Percentiles rank a stretch among this genome's conserved stretches.
phyloP scores from a whole-genome alignment of 2,329 filamentous ascomycete species.

The Penicillium sp. region DNA sequence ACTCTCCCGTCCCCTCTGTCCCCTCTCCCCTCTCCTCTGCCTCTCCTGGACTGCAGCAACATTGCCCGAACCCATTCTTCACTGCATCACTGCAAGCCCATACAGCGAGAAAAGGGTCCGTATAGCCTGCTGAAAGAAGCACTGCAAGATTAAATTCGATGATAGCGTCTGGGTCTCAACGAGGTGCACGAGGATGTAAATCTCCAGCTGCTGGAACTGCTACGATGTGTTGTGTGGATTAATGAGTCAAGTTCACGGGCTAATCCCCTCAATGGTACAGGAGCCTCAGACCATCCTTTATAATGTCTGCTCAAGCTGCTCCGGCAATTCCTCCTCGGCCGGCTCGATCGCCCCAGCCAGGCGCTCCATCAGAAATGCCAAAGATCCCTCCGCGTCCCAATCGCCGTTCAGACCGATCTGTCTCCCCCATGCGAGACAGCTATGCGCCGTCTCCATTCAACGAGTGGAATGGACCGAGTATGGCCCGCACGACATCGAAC shows the following conservation, averaged over 20 bases:
- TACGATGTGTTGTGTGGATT: too few relatives aligned
- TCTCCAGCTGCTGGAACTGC: neutral
- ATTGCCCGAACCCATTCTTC: constrained; percentile 1
- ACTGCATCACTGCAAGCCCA: constrained; percentile 13
- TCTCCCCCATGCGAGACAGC: constrained; percentile 69
- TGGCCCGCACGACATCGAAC: constrained; percentile 30
- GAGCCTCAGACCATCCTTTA: constrained; percentile 14
- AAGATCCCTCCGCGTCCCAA: constrained; percentile 73
- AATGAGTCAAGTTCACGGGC: too few relatives aligned
- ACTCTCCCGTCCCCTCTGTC: too few relatives aligned
- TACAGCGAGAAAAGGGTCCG: too few relatives aligned
- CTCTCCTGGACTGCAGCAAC: constrained; percentile 1
- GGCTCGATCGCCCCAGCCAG: constrained; percentile 47
- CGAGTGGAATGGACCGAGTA: constrained; percentile 48
- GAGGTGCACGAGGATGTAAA: neutral
- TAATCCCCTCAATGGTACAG: too few relatives aligned
- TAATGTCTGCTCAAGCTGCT: constrained; percentile 42
- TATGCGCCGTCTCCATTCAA: constrained; percentile 85
- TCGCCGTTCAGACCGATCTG: constrained; percentile 63
- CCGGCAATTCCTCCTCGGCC: constrained; percentile 60
- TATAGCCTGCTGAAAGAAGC: too few relatives aligned
- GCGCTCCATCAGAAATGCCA: constrained; percentile 51
- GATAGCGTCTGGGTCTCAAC: too few relatives aligned
- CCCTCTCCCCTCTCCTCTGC: neutral
- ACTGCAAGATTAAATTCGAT: too few relatives aligned